phyloP scores from a whole-genome alignment of 2,329 filamentous ascomycete genomes.

The Fusarium globosum region DNA sequence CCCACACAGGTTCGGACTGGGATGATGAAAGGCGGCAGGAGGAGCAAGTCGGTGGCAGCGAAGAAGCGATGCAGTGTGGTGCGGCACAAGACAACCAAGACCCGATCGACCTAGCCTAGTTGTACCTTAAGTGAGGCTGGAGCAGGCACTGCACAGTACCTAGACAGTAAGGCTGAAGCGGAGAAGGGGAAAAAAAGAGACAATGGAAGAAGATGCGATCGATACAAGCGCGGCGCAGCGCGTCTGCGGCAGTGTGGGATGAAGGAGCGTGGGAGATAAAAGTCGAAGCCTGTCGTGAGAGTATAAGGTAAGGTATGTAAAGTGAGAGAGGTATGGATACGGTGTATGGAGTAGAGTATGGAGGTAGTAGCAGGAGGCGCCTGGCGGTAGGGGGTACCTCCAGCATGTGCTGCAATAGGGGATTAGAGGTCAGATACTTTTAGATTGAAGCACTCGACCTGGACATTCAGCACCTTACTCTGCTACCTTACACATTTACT shows the following conservation, averaged over 20 bases:
- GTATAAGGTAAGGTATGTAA: constrained; percentile 17
- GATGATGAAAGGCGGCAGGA: constrained; percentile 33
- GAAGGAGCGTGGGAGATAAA: constrained; percentile 46
- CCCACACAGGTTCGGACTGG: constrained; percentile 38
- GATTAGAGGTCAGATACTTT: constrained; percentile 16
- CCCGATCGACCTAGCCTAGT: constrained; percentile 20
- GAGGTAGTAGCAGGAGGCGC: constrained; percentile 37
- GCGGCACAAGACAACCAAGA: constrained; percentile 42
- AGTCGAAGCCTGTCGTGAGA: constrained; percentile 47
- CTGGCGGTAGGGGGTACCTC: constrained; percentile 36
- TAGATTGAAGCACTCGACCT: neutral
- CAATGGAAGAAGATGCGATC: constrained; percentile 34
- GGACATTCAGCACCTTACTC: neutral
- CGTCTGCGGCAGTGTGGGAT: constrained; percentile 38
- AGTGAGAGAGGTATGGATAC: constrained; percentile 36
- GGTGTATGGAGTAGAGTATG: constrained; percentile 18
- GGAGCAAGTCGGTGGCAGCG: constrained; percentile 43
- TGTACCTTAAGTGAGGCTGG: constrained; percentile 38
- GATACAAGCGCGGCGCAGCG: constrained; percentile 43
- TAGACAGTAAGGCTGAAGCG: constrained; percentile 33
- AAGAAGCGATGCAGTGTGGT: constrained; percentile 39
- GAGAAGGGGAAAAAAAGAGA: constrained; percentile 34
- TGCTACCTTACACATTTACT: neutral
- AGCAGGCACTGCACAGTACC: constrained; percentile 33
- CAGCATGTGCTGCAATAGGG: constrained; percentile 23